Conservation (phyloP, 495 filamentous ascomycete species). For the Penicillium fimorum region DNA sequence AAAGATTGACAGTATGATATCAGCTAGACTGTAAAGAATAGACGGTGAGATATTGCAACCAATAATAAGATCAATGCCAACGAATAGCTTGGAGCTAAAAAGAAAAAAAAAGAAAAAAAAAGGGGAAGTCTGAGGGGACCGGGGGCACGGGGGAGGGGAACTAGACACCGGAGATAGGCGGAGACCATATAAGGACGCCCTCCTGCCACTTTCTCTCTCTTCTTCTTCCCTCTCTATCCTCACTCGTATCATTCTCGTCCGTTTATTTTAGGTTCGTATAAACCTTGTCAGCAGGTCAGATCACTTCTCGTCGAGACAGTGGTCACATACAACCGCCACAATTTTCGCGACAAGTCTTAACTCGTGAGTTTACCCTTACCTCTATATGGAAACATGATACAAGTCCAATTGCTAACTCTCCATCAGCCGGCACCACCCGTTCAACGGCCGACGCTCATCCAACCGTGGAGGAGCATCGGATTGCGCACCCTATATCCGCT, state of each 20-base stretch:
- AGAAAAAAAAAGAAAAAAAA: neutral
- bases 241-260: slow-evolving; percentile 1
- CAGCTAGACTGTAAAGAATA: neutral
- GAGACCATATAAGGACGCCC: slow-evolving; percentile 11
- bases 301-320: slow-evolving; percentile 43
- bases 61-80: neutral
- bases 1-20: neutral
- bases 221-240: slow-evolving; percentile 2
- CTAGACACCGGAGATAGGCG: slow-evolving; percentile 7
- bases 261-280: slow-evolving; percentile 31
- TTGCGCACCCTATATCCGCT: slow-evolving; percentile 63
- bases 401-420: slow-evolving; percentile 18
- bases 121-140: no score
- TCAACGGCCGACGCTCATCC: slow-evolving; percentile 94
- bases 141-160: slow-evolving; percentile 7
- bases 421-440: slow-evolving; percentile 87
- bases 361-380: slow-evolving; percentile 37
- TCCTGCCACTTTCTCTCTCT: slow-evolving; percentile 15
- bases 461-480: slow-evolving; percentile 85
- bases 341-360: slow-evolving; percentile 53
- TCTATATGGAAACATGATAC: neutral
- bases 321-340: slow-evolving; percentile 47
- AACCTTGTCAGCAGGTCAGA: slow-evolving; percentile 40
- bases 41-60: slow-evolving; percentile 4
- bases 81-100: neutral